phyloP scores from a whole-genome alignment of 2,329 filamentous ascomycete species.

The Stemphylium lycopersici region DNA sequence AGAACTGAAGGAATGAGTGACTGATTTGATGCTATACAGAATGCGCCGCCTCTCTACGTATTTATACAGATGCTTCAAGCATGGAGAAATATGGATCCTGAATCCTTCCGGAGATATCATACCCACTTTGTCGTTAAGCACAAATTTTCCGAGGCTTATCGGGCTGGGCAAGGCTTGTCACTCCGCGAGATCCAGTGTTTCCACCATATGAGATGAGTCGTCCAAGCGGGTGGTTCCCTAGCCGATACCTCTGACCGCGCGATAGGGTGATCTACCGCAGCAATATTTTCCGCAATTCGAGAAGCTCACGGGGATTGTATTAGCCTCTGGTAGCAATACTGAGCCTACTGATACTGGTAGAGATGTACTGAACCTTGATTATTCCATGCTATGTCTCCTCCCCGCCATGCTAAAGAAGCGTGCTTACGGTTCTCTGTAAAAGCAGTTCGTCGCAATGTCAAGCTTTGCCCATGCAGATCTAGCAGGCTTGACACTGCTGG shows the following conservation, averaged over 20 bases:
- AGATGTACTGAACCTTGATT: no score
- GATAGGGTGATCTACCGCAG: no score
- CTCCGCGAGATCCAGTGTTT: neutral
- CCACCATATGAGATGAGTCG: constrained; percentile 1
- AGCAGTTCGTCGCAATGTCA: neutral
- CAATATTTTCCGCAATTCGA: no score
- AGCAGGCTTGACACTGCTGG: neutral
- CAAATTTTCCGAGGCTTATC: constrained; percentile 6
- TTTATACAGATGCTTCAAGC: constrained; percentile 21
- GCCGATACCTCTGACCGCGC: no score
- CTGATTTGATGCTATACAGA: neutral
- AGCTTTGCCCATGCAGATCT: neutral
- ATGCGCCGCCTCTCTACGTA: constrained; percentile 3
- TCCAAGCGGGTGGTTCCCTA: neutral
- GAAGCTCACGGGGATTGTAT: no score
- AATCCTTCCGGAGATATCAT: neutral
- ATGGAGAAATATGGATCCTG: neutral
- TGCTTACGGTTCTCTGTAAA: no score
- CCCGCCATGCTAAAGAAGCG: no score
- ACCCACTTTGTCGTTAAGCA: neutral
- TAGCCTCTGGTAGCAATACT: no score
- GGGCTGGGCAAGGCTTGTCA: constrained; percentile 12
- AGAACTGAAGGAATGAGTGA: constrained; percentile 7
- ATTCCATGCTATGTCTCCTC: no score
- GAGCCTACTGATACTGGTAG: no score